These are phyloP conservation scores for Bryoglossum gracile DNA, from an alignment of 495 filamentous ascomycete species.

Conservation along the genomic window DNA sequence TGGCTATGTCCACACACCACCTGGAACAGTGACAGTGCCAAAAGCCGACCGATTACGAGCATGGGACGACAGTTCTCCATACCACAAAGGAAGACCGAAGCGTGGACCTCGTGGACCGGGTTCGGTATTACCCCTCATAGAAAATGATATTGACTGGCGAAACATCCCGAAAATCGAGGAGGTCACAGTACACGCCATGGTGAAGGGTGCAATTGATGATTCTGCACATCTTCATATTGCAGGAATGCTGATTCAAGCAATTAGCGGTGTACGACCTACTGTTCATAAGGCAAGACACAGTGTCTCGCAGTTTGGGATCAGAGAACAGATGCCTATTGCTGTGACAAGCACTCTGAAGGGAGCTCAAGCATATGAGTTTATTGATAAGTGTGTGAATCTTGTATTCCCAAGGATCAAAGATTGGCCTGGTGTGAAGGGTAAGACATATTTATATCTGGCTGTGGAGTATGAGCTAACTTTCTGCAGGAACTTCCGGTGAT, in stretches of 20 bases:
- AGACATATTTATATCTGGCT: conserved; percentile 22
- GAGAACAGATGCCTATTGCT: conserved; percentile 47
- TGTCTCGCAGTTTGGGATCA: conserved; percentile 58
- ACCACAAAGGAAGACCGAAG: conserved; percentile 82
- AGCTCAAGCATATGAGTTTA: conserved; percentile 79
- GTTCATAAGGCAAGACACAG: conserved; percentile 61
- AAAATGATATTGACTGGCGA: conserved; percentile 70
- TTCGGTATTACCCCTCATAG: conserved; percentile 58
- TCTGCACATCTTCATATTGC: conserved; percentile 65
- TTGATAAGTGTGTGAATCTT: conserved; percentile 76
- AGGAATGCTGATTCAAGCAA: conserved; percentile 73
- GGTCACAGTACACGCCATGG: conserved; percentile 70
- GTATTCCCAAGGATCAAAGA: conserved; percentile 95
- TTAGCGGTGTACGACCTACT: conserved; percentile 67
- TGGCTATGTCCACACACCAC: conserved; percentile 70
- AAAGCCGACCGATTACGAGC: conserved; percentile 64
- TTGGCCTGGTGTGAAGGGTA: conserved; percentile 74
- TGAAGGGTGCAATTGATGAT: conserved; percentile 30
- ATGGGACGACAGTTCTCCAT: conserved; percentile 88
- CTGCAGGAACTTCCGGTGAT: conserved; percentile 56
- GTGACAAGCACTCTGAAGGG: conserved; percentile 66
- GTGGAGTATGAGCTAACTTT: not conserved
- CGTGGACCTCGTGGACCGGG: conserved; percentile 71
- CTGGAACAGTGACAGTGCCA: conserved; percentile 58
- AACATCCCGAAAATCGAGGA: conserved; percentile 78